phyloP scores from a whole-genome alignment of 208 protist genomes.

The Crithidia acanthocephali region DNA sequence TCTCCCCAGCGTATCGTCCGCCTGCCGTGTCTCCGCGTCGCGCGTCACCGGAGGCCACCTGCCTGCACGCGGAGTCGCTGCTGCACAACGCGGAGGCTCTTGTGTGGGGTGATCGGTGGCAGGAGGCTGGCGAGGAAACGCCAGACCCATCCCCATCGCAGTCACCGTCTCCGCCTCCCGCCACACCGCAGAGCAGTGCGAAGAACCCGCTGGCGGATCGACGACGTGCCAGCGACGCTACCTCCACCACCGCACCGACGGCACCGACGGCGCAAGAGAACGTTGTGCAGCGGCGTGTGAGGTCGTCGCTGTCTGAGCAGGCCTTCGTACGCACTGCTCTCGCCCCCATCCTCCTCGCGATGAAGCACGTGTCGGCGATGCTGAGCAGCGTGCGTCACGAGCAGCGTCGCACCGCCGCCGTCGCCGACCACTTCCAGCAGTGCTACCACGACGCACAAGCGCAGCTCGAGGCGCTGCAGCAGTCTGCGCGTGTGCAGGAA shows the following conservation, averaged over 20 bases:
- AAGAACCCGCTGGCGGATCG: too few relatives aligned
- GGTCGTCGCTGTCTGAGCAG: slow-evolving; percentile 22
- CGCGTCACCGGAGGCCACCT: not conserved
- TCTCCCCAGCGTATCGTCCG: slow-evolving; percentile 9
- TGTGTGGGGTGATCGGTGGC: slow-evolving; percentile 7
- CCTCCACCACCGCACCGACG: not conserved
- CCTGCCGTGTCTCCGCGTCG: not conserved
- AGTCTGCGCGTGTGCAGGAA: slow-evolving; percentile 1
- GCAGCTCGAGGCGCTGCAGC: slow-evolving; percentile 14
- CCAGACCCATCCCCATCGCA: not conserved
- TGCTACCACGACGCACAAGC: slow-evolving; percentile 5
- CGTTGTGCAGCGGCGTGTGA: too few relatives aligned
- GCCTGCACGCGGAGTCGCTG: slow-evolving; percentile 9
- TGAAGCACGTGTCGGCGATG: slow-evolving; percentile 30
- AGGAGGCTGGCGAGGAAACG: not conserved
- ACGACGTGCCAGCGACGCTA: not conserved
- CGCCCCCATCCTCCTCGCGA: slow-evolving; percentile 17
- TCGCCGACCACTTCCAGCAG: not conserved
- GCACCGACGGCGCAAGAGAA: too few relatives aligned
- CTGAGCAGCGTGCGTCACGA: slow-evolving; percentile 17
- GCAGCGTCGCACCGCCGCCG: slow-evolving; percentile 8
- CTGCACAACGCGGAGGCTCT: slow-evolving; percentile 23
- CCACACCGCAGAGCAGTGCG: not conserved
- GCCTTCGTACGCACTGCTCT: slow-evolving; percentile 18
- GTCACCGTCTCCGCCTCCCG: not conserved